phyloP scores from a whole-genome alignment of 2,329 filamentous ascomycete species.

The Trichoderma sp. region DNA sequence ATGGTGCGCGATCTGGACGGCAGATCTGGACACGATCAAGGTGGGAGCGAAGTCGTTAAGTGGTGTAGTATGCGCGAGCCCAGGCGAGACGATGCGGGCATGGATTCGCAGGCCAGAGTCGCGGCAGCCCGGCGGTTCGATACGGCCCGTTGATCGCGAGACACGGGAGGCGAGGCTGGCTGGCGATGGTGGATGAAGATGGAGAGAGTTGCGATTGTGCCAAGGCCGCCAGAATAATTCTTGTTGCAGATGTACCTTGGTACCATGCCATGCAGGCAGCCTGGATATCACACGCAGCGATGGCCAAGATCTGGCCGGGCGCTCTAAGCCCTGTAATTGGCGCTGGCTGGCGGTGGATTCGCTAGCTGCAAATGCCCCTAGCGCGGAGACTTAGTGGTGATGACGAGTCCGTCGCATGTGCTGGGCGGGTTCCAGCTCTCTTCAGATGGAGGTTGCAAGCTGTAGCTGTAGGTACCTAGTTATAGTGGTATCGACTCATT shows the following conservation, averaged over 20 bases:
- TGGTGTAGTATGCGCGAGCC: conserved; percentile 32
- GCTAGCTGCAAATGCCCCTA: conserved; percentile 10
- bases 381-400: not conserved
- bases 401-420: conserved; percentile 15
- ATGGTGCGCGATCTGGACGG: conserved; percentile 4
- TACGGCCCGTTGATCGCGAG: not conserved
- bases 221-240: not conserved
- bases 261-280: conserved; percentile 6
- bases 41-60: conserved; percentile 9
- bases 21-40: conserved; percentile 16
- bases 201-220: conserved; percentile 9
- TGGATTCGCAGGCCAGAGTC: conserved; percentile 26
- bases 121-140: not conserved
- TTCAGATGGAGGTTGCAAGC: not conserved
- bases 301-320: not conserved
- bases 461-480: not conserved
- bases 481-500: not conserved
- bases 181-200: not conserved
- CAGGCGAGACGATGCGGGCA: conserved; percentile 32
- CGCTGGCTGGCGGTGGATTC: conserved; percentile 6
- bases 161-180: not conserved
- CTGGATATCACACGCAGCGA: conserved; percentile 17
- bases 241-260: not conserved
- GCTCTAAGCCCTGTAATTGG: conserved; percentile 26
- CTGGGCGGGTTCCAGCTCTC: not conserved